Percentiles rank a stretch among this genome's conserved stretches.
These are phyloP conservation scores for Onygenales sp. DNA, from an alignment of 2,329 filamentous ascomycete genomes.

Conservation along the genomic window DNA sequence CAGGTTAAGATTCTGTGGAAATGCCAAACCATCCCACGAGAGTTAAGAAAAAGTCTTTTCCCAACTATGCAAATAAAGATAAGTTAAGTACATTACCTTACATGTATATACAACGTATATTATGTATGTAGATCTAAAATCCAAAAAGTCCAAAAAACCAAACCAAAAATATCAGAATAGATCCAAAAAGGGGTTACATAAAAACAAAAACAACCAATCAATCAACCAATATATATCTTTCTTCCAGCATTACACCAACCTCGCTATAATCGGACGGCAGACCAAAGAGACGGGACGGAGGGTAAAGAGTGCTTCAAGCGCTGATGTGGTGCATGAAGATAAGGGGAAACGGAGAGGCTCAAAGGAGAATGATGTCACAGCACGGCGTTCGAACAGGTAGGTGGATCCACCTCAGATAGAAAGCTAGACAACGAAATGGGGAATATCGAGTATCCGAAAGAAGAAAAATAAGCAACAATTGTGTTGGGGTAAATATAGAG, in stretches of 20 bases:
- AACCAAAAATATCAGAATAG: too few relatives aligned
- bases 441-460: not conserved
- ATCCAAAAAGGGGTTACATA: too few relatives aligned
- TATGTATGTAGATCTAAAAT: not conserved
- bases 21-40: too few relatives aligned
- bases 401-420: not conserved
- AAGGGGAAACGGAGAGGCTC: not conserved
- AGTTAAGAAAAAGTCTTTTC: too few relatives aligned
- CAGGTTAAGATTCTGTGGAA: too few relatives aligned
- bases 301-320: not conserved
- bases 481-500: not conserved
- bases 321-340: not conserved
- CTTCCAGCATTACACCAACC: not conserved
- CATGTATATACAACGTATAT: not conserved
- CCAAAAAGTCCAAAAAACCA: not conserved
- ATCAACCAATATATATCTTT: not conserved
- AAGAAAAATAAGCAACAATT: not conserved
- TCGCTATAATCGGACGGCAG: not conserved
- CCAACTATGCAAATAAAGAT: too few relatives aligned
- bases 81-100: not conserved
- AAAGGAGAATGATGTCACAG: not conserved
- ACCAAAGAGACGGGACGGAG: not conserved
- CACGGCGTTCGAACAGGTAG: not conserved
- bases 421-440: not conserved
- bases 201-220: too few relatives aligned